Percentiles rank a stretch among this genome's conserved stretches.
phyloP scores from a whole-genome alignment of 805 yeast species.

The Metschnikowia santaceciliae region DNA sequence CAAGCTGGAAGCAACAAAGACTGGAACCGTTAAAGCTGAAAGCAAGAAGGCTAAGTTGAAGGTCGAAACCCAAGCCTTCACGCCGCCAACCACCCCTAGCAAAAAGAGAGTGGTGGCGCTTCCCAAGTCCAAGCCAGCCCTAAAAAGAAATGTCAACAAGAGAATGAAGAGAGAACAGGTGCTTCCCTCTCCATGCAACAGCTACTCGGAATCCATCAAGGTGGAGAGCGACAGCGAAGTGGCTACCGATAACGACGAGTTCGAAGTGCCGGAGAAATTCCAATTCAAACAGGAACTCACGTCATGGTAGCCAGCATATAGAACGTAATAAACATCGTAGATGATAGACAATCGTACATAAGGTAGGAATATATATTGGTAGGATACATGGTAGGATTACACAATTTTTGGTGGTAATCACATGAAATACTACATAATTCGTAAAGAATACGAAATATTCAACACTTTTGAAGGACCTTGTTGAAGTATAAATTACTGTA shows the following conservation, averaged over 20 bases:
- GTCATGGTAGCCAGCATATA: background rate
- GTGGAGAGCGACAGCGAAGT: constrained; percentile 15
- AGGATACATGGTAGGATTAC: no score
- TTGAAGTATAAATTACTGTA: no score
- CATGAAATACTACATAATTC: no score
- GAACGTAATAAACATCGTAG: background rate
- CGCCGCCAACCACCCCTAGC: constrained; percentile 35
- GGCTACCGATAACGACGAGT: constrained; percentile 16
- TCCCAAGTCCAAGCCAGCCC: constrained; percentile 20
- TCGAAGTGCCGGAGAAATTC: background rate
- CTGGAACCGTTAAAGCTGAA: background rate
- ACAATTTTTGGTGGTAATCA: no score
- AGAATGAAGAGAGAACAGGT: constrained; percentile 14
- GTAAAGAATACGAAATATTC: no score
- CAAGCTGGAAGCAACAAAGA: constrained; percentile 8
- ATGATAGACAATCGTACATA: no score
- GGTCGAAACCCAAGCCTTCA: constrained; percentile 14
- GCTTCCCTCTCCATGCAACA: constrained; percentile 34
- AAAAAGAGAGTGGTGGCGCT: constrained; percentile 18
- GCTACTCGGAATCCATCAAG: constrained; percentile 23
- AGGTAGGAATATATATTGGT: no score
- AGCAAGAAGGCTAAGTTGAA: background rate
- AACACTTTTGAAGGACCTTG: no score
- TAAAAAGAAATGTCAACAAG: constrained; percentile 11
- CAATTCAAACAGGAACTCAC: constrained; percentile 2